These are phyloP conservation scores for Entomortierella parvispora DNA, from an alignment of 192 early-diverging fungal genomes.

Conservation along the genomic window DNA sequence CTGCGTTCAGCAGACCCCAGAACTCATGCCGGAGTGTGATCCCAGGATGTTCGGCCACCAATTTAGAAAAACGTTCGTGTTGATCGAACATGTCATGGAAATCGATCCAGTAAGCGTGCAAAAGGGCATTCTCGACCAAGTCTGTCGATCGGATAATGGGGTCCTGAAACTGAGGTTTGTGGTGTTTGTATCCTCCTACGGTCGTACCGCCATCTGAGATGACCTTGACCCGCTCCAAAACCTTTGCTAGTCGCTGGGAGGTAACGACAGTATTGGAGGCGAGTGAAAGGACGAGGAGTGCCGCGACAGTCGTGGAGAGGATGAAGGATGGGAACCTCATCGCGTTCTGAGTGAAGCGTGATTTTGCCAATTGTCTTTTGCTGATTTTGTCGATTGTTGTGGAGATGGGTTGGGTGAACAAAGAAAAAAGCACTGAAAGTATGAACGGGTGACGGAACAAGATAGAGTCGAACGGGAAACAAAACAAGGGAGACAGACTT, in stretches of 20 bases:
- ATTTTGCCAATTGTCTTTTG: neutral
- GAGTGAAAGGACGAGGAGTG: conserved; percentile 11
- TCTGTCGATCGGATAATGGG: conserved; percentile 28
- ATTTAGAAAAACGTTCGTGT: conserved; percentile 19
- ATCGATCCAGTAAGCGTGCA: conserved; percentile 49
- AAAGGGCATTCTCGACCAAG: conserved; percentile 21
- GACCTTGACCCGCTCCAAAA: conserved; percentile 15
- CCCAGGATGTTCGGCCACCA: conserved; percentile 27
- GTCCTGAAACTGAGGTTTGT: conserved; percentile 26
- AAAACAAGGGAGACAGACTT: no score
- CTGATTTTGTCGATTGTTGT: neutral
- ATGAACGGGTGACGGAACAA: no score
- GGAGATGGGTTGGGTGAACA: no score
- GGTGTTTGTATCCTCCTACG: conserved; percentile 31
- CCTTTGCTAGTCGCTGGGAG: conserved; percentile 11
- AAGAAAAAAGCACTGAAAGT: no score
- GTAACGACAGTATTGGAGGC: neutral
- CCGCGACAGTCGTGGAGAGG: conserved; percentile 19
- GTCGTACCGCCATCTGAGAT: conserved; percentile 34
- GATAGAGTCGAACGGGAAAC: no score
- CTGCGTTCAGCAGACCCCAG: conserved; percentile 37
- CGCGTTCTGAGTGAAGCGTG: neutral
- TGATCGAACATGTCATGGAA: conserved; percentile 40
- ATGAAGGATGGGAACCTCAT: conserved; percentile 24
- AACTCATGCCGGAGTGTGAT: conserved; percentile 44